phyloP scores from a whole-genome alignment of 768 basidiomycete genomes.

The Leccinum disarticulatum region DNA sequence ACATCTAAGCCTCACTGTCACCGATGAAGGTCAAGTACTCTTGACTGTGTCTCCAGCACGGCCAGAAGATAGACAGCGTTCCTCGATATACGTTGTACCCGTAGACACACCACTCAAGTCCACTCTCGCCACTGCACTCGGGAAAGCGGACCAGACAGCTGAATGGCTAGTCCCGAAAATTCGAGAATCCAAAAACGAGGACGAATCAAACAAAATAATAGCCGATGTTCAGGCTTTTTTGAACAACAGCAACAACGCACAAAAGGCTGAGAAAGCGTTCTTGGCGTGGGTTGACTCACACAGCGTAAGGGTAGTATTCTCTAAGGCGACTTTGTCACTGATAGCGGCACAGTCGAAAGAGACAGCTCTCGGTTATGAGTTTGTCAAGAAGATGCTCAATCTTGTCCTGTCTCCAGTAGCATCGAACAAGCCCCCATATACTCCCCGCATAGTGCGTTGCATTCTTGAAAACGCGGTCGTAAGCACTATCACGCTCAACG shows the following conservation, averaged over 20 bases:
- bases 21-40: constrained; percentile 48
- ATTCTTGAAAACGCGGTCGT: constrained; percentile 59
- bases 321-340: not conserved
- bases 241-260: constrained; percentile 38
- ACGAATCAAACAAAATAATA: constrained; percentile 35
- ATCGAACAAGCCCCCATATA: constrained; percentile 42
- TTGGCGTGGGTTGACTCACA: constrained; percentile 55
- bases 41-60: constrained; percentile 43
- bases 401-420: constrained; percentile 45
- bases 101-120: constrained; percentile 52
- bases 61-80: constrained; percentile 30
- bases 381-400: constrained; percentile 61
- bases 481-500: constrained; percentile 60
- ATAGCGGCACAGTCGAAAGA: constrained; percentile 17
- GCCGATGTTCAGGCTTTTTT: constrained; percentile 41
- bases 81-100: constrained; percentile 62
- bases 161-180: constrained; percentile 42
- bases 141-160: constrained; percentile 43
- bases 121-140: constrained; percentile 63
- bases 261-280: constrained; percentile 59
- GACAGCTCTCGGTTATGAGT: constrained; percentile 40
- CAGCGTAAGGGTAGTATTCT: constrained; percentile 16
- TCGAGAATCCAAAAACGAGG: constrained; percentile 17
- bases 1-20: constrained; percentile 31
- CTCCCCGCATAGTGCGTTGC: constrained; percentile 54